These are phyloP conservation scores for Candida pseudoviswanathii DNA, from an alignment of 1,139 yeast genomes.

Conservation along the genomic window DNA sequence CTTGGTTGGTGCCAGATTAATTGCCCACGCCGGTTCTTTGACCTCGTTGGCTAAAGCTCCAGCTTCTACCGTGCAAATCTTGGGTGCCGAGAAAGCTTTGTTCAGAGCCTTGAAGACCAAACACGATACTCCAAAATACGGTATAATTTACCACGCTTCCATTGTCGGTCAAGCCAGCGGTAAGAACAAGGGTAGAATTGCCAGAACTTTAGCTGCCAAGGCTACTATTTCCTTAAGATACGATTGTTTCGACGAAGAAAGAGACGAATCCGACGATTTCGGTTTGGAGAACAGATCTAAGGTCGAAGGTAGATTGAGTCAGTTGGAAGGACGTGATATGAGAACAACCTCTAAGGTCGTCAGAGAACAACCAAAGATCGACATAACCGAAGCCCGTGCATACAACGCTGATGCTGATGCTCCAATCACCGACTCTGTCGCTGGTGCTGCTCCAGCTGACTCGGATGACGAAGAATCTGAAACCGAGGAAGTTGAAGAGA, in stretches of 20 bases:
- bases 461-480: conserved; percentile 51
- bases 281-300: conserved; percentile 91
- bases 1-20: conserved; percentile 96
- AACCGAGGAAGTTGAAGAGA: conserved; percentile 38
- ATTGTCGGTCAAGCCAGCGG: conserved; percentile 97
- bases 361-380: conserved; percentile 81
- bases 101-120: conserved; percentile 98
- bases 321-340: conserved; percentile 91
- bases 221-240: conserved; percentile 96
- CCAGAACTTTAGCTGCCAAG: conserved; percentile 98
- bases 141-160: conserved; percentile 95
- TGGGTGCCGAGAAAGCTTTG: conserved; percentile 99
- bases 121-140: conserved; percentile 98
- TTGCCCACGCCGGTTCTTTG: conserved; percentile 97
- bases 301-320: conserved; percentile 93
- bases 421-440: conserved; percentile 27
- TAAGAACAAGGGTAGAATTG: conserved; percentile 97
- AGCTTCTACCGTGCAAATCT: conserved; percentile 97
- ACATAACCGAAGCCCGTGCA: conserved; percentile 78
- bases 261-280: conserved; percentile 92
- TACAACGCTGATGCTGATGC: conserved; percentile 96
- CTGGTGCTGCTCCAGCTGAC: conserved; percentile 42
- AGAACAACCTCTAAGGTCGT: conserved; percentile 78
- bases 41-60: conserved; percentile 97
- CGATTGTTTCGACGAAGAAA: conserved; percentile 95